Evolutionary conservation across 805 yeast genomes (phyloP).

Genomic region (Wickerhamomyces queroliae): DNA sequence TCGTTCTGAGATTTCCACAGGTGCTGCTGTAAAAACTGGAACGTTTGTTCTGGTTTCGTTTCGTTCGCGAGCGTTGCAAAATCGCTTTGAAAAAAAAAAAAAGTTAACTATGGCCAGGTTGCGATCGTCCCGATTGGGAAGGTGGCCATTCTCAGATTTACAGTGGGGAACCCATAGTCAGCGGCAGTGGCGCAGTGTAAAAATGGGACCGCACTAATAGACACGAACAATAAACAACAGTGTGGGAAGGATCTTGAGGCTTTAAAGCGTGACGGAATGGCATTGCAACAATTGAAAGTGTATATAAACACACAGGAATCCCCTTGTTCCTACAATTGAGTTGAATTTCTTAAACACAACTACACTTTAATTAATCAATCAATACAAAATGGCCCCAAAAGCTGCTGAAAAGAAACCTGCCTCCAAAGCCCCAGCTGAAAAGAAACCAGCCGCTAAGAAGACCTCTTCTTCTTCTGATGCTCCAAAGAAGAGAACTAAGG

Average conservation of each 20-base stretch:
- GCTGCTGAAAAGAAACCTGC: slow-evolving; percentile 66
- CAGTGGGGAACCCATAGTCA: background rate
- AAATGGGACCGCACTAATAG: too few species aligned
- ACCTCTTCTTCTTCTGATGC: slow-evolving; percentile 75
- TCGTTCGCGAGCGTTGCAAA: background rate
- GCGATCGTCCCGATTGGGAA: slow-evolving; percentile 1
- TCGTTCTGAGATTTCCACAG: slow-evolving; percentile 9
- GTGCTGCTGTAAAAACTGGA: slow-evolving; percentile 5
- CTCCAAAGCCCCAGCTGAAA: slow-evolving; percentile 96
- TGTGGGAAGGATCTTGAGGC: too few species aligned
- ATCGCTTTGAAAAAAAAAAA: background rate
- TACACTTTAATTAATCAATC: slow-evolving; percentile 5
- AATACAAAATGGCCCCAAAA: slow-evolving; percentile 54
- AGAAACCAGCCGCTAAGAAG: slow-evolving; percentile 91
- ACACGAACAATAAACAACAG: too few species aligned
- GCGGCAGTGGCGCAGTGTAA: background rate
- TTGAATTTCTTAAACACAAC: background rate
- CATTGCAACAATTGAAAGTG: too few species aligned
- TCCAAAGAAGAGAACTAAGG: slow-evolving; percentile 87
- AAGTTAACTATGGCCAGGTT: background rate
- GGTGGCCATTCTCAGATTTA: background rate
- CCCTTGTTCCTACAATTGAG: slow-evolving; percentile 6
- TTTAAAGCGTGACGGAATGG: too few species aligned
- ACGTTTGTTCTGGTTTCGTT: slow-evolving; percentile 2
- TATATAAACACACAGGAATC: slow-evolving; percentile 11